These are phyloP conservation scores for Fusarium xyrophilum DNA, from an alignment of 2,329 filamentous ascomycete genomes.

Conservation along the genomic window DNA sequence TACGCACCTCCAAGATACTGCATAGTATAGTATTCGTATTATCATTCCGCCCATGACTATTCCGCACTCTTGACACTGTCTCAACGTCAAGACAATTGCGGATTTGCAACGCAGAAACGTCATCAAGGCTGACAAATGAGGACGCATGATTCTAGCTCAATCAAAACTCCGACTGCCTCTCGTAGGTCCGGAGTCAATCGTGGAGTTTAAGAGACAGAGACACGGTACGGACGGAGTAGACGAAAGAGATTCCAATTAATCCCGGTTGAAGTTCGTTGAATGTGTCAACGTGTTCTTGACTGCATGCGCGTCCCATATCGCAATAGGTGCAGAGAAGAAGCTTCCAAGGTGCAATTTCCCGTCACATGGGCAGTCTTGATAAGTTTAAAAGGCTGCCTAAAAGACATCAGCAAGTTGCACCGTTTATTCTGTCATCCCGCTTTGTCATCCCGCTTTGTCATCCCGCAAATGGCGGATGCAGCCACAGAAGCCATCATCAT, in stretches of 20 bases:
- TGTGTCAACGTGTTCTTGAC: slow-evolving; percentile 2
- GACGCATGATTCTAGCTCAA: background rate
- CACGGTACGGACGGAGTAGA: background rate
- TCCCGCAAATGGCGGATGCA: slow-evolving; percentile 21
- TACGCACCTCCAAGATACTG: slow-evolving; percentile 6
- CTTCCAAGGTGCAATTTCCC: background rate
- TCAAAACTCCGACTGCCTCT: background rate
- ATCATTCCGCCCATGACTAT: background rate
- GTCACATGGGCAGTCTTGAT: slow-evolving; percentile 15
- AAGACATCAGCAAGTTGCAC: slow-evolving; percentile 10
- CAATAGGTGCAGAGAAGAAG: slow-evolving; percentile 3
- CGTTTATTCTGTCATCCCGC: slow-evolving; percentile 16
- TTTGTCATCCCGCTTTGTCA: slow-evolving; percentile 9
- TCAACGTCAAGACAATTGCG: background rate
- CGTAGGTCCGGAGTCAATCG: background rate
- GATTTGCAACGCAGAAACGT: slow-evolving; percentile 8
- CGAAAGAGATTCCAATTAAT: slow-evolving; percentile 2
- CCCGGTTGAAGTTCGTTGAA: background rate
- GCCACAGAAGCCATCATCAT: slow-evolving; percentile 24
- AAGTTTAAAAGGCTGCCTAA: slow-evolving; percentile 23
- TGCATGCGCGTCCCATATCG: slow-evolving; percentile 10
- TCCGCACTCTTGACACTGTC: background rate
- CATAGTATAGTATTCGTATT: slow-evolving; percentile 8
- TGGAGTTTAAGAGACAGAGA: background rate
- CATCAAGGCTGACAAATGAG: slow-evolving; percentile 17